Percentiles rank a stretch among this genome's conserved stretches.
Evolutionary conservation across 177 flowering plant genomes (phyloP).

Genomic region (Vitis hybrid): DNA sequence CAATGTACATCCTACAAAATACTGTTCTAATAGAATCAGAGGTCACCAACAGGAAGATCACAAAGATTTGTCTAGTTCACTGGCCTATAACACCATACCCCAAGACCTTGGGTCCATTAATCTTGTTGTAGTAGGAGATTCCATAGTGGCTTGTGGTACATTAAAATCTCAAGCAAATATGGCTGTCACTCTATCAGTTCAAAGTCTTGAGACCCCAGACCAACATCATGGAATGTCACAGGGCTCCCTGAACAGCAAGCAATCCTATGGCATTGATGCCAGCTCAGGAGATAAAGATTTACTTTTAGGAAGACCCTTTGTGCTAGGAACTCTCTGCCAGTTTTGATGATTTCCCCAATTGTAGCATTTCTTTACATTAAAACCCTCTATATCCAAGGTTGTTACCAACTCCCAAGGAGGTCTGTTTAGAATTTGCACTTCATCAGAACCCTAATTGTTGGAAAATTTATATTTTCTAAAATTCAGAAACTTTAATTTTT

Average conservation of each 20-base stretch:
- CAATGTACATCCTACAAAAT: not conserved
- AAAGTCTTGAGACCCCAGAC: not conserved
- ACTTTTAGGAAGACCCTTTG: not conserved
- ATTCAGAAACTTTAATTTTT: too few relatives aligned
- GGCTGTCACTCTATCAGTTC: not conserved
- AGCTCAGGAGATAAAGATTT: too few relatives aligned
- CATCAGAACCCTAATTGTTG: too few relatives aligned
- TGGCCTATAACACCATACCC: not conserved
- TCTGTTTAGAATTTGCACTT: too few relatives aligned
- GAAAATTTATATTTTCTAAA: too few relatives aligned
- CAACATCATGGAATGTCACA: too few relatives aligned
- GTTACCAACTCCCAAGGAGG: too few relatives aligned
- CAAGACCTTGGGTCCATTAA: not conserved
- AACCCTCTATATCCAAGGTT: not conserved
- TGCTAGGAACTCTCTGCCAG: not conserved
- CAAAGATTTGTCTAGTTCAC: not conserved
- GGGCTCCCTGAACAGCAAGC: too few relatives aligned
- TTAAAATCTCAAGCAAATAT: too few relatives aligned
- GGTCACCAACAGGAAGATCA: not conserved
- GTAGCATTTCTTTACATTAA: not conserved
- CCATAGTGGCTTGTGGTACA: not conserved
- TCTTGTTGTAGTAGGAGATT: not conserved
- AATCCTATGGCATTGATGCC: too few relatives aligned
- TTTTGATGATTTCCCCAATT: not conserved
- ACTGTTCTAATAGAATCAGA: not conserved